Percentiles rank a stretch among this genome's conserved stretches.
phyloP scores from a whole-genome alignment of 805 yeast species.

The Pichia occidentalis region DNA sequence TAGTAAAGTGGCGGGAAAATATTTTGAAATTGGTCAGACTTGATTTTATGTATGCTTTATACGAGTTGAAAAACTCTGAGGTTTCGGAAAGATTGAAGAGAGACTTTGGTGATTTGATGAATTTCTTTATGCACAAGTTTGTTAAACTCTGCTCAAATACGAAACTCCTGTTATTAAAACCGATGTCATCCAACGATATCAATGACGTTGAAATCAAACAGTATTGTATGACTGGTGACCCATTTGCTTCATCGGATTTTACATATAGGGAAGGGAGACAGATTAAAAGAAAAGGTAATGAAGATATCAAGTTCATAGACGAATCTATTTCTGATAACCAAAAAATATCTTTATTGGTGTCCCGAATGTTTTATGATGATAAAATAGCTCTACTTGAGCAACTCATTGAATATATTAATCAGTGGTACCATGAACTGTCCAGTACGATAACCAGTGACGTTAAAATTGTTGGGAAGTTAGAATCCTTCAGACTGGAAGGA shows the following conservation, averaged over 20 bases:
- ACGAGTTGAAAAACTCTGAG: slow-evolving; percentile 45
- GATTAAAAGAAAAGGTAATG: slow-evolving; percentile 15
- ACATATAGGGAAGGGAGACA: slow-evolving; percentile 29
- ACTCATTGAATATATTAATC: slow-evolving; percentile 27
- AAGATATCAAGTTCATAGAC: slow-evolving; percentile 17
- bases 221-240: slow-evolving; percentile 58
- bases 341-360: slow-evolving; percentile 22
- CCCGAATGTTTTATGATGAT: slow-evolving; percentile 34
- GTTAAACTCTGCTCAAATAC: slow-evolving; percentile 41
- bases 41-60: slow-evolving; percentile 61
- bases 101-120: slow-evolving; percentile 60
- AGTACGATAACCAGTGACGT: neutral
- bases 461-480: slow-evolving; percentile 1
- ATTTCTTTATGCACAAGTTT: slow-evolving; percentile 57
- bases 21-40: slow-evolving; percentile 51
- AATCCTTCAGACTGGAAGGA: slow-evolving; percentile 7
- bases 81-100: slow-evolving; percentile 42
- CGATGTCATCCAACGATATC: slow-evolving; percentile 51
- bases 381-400: slow-evolving; percentile 40
- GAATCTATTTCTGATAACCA: slow-evolving; percentile 19
- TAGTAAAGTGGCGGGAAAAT: slow-evolving; percentile 56
- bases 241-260: slow-evolving; percentile 16
- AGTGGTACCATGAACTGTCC: slow-evolving; percentile 14
- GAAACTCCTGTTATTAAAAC: slow-evolving; percentile 52
- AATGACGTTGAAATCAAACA: slow-evolving; percentile 40